phyloP scores from a whole-genome alignment of 148 eudicot genomes.

The Diospyros kaki region DNA sequence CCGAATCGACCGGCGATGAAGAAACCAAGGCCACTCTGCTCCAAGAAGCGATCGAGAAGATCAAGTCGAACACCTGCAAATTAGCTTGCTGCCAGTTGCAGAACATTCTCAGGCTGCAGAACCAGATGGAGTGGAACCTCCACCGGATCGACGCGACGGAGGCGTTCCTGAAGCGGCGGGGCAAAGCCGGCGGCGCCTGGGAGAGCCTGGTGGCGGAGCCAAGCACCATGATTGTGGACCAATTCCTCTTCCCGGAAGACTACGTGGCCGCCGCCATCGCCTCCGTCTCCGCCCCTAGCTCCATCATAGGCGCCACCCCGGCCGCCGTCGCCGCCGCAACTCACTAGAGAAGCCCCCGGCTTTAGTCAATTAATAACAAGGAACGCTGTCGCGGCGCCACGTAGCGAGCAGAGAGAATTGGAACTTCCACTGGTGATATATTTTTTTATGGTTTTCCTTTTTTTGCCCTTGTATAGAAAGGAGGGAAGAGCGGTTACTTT shows the following conservation, averaged over 20 bases:
- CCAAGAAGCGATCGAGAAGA: constrained; percentile 45
- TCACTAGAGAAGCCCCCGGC: constrained; percentile 19
- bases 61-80: constrained; percentile 60
- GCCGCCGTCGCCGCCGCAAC: constrained; percentile 32
- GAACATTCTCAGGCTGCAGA: constrained; percentile 55
- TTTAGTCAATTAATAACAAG: not conserved
- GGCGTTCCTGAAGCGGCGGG: constrained; percentile 41
- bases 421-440: too few relatives aligned
- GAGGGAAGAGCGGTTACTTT: not conserved
- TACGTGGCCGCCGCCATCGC: constrained; percentile 16
- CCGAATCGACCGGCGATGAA: constrained; percentile 29
- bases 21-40: constrained; percentile 33
- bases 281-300: constrained; percentile 55
- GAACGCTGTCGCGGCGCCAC: constrained; percentile 3
- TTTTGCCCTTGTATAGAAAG: not conserved
- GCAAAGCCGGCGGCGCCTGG: constrained; percentile 44
- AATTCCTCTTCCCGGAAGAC: constrained; percentile 26
- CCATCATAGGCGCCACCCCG: constrained; percentile 16
- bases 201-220: constrained; percentile 47
- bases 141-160: constrained; percentile 71
- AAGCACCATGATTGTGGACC: constrained; percentile 35
- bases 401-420: constrained; percentile 3
- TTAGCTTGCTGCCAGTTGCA: constrained; percentile 55
- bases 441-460: not conserved
- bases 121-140: constrained; percentile 49